Evolutionary conservation across 306 rosid species (phyloP).

Genomic region (Lablab purpureus): DNA sequence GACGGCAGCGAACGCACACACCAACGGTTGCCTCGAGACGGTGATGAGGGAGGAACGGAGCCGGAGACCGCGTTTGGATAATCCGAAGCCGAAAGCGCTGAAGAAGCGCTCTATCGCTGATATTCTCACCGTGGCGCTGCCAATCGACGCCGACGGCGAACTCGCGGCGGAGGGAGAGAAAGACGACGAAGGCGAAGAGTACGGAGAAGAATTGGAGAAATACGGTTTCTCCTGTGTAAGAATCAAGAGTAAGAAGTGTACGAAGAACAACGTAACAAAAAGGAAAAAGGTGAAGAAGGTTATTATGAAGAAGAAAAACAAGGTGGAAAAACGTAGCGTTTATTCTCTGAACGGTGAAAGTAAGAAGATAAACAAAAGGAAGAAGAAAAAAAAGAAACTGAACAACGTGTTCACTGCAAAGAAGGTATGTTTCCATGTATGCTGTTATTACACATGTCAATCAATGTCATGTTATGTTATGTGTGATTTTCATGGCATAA

Average conservation of each 20-base stretch:
- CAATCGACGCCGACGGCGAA: constrained; percentile 43
- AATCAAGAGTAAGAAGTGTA: constrained; percentile 42
- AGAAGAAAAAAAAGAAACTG: constrained; percentile 38
- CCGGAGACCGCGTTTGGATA: constrained; percentile 45
- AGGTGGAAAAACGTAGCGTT: constrained; percentile 29
- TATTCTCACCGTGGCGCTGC: constrained; percentile 79
- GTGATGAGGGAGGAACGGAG: constrained; percentile 47
- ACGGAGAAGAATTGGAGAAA: constrained; percentile 14
- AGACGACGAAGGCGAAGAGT: background rate
- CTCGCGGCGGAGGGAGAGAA: background rate
- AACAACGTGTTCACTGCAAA: constrained; percentile 41
- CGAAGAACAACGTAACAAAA: constrained; percentile 30
- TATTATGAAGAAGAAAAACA: constrained; percentile 50
- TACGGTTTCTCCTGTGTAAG: constrained; percentile 18
- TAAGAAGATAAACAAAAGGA: constrained; percentile 47
- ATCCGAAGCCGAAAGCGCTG: constrained; percentile 58
- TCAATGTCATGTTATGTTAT: background rate
- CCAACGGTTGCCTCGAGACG: constrained; percentile 59
- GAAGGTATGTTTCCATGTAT: constrained; percentile 55
- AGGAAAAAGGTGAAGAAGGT: constrained; percentile 43
- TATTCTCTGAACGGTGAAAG: constrained; percentile 11
- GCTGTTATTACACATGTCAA: background rate
- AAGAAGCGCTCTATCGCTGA: constrained; percentile 83
- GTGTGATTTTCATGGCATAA: constrained; percentile 50
- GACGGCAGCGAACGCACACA: constrained; percentile 60